phyloP scores from a whole-genome alignment of 345 rosid genomes.

The Camelina sativa region DNA sequence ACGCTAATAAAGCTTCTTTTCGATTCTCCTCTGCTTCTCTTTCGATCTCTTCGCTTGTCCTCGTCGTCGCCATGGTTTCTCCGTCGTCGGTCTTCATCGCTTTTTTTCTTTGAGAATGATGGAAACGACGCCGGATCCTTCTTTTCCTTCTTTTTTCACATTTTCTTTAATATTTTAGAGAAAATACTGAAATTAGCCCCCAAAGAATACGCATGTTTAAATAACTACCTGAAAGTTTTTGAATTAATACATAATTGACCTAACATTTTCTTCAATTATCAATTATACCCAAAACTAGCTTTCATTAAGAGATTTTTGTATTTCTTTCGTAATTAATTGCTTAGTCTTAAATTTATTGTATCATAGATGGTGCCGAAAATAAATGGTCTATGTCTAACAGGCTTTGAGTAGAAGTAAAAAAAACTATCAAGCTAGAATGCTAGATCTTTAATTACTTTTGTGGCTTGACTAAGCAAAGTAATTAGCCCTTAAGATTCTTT shows the following conservation, averaged over 20 bases:
- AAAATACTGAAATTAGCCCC: neutral
- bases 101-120: neutral
- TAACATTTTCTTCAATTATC: neutral
- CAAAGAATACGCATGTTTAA: neutral
- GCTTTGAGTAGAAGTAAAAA: conserved; percentile 18
- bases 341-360: neutral
- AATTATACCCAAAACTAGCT: neutral
- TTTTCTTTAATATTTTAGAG: neutral
- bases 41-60: conserved; percentile 34
- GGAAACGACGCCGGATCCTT: conserved; percentile 25
- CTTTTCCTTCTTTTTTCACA: neutral
- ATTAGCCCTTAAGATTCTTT: neutral
- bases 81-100: conserved; percentile 25
- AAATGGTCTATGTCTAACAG: conserved; percentile 3
- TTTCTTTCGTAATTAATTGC: neutral
- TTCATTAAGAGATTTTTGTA: no score
- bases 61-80: conserved; percentile 34
- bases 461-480: conserved; percentile 35
- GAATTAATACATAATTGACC: neutral
- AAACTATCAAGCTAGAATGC: conserved; percentile 10
- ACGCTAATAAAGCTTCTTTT: conserved; percentile 61
- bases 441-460: conserved; percentile 21
- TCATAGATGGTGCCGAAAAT: neutral
- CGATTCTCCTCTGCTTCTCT: conserved; percentile 55
- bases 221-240: conserved; percentile 15